These are phyloP conservation scores for Centaurea solstitialis DNA, from an alignment of 129 eudicot species.

Conservation along the genomic window DNA sequence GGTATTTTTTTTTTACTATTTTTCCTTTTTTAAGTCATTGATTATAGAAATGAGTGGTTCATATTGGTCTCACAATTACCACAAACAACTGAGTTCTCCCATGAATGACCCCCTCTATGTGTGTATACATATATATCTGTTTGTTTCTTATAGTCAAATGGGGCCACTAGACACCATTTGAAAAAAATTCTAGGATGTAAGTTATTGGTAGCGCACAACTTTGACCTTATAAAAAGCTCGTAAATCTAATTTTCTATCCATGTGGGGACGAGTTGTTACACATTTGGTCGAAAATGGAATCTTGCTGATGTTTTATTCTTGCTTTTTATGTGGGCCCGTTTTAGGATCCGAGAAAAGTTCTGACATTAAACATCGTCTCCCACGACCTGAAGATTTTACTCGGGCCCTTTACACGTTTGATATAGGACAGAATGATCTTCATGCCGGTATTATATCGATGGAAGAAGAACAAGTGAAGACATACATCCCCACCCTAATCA, in stretches of 20 bases:
- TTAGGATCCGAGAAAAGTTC: constrained; percentile 20
- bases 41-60: too few species aligned
- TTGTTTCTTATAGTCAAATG: too few species aligned
- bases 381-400: constrained; percentile 42
- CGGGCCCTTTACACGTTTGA: constrained; percentile 55
- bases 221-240: background rate
- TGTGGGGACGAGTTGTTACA: background rate
- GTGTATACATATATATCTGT: too few species aligned
- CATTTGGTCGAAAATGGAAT: background rate
- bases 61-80: too few species aligned
- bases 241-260: background rate
- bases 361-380: constrained; percentile 33
- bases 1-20: too few species aligned
- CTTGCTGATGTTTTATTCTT: background rate
- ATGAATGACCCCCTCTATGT: too few species aligned
- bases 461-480: constrained; percentile 43
- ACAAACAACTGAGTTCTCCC: too few species aligned
- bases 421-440: constrained; percentile 70
- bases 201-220: background rate
- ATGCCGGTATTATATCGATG: constrained; percentile 44
- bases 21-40: too few species aligned
- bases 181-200: background rate
- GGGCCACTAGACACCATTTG: too few species aligned
- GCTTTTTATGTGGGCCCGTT: background rate
- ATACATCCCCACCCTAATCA: constrained; percentile 40